Evolutionary conservation across 805 yeast genomes (phyloP).

Genomic region (Wickerhamiella siamensis): DNA sequence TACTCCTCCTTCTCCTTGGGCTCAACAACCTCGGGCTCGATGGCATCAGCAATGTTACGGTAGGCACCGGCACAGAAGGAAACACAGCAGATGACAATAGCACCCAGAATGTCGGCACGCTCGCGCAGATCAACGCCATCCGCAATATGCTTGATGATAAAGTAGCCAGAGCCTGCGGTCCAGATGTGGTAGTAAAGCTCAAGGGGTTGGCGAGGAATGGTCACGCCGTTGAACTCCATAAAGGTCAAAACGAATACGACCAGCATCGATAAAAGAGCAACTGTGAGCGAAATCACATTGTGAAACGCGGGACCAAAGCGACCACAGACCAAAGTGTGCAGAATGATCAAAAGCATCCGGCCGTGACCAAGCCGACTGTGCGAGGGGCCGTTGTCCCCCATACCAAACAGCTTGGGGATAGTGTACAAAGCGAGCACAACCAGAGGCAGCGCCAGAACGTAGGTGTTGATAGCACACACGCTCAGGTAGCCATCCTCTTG

Average conservation of each 20-base stretch:
- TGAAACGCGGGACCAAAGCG: slow-evolving; percentile 13
- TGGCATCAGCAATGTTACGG: slow-evolving; percentile 18
- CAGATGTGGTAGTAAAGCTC: slow-evolving; percentile 17
- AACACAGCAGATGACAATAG: slow-evolving; percentile 12
- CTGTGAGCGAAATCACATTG: slow-evolving; percentile 13
- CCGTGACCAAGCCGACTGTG: slow-evolving; percentile 10
- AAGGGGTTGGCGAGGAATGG: slow-evolving; percentile 14
- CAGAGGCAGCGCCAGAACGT: slow-evolving; percentile 15
- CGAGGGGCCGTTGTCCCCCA: slow-evolving; percentile 10
- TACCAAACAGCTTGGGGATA: slow-evolving; percentile 6
- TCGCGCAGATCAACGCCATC: slow-evolving; percentile 1
- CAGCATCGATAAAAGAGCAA: slow-evolving; percentile 9
- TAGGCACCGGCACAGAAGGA: slow-evolving; percentile 15
- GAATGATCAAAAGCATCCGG: slow-evolving; percentile 13
- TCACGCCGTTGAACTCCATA: slow-evolving; percentile 18
- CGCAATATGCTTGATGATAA: slow-evolving; percentile 11
- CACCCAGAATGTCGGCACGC: slow-evolving; percentile 5
- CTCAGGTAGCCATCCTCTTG: slow-evolving; percentile 16
- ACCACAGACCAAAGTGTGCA: slow-evolving; percentile 9
- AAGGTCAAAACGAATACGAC: slow-evolving; percentile 14
- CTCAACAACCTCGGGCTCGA: slow-evolving; percentile 9
- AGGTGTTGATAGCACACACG: slow-evolving; percentile 17
- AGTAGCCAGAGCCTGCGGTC: slow-evolving; percentile 17
- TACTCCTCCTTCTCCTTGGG: slow-evolving; percentile 1
- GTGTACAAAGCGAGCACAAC: slow-evolving; percentile 12